Base-by-base conservation (phyloP, 1,284 basidiomycete species). In the Inonotus hispidus region DNA sequence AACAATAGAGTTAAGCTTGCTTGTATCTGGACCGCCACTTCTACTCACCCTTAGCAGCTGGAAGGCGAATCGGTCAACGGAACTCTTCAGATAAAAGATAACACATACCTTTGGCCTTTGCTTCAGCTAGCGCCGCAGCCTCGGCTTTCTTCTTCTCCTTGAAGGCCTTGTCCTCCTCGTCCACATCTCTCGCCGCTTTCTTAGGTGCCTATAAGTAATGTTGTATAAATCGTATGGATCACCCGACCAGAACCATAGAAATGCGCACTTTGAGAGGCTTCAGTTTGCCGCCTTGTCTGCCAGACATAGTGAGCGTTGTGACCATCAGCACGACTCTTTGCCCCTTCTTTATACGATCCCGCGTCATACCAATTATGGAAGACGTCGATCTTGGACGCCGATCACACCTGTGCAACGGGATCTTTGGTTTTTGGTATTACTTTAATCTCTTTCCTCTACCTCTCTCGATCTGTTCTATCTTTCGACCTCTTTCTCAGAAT, bases 211-310 rank as follows among this genome's bases (percentile, higher is more conserved):
- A 64, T 41, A n/a, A 39, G 35, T 21, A 55, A 7, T 25, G 47
- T 7, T 7, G 38, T 19, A 57, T 37, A n/a, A 41, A 47, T 4
- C n/a, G 2, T 32, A 47, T 7, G 6, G 13, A 16, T 27, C n/a
- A 52, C 21, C 3, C 35, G 27, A 38, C 16, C 4, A 5, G 57
- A 21, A 19, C 45, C 21, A 10, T 38, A 1, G 50, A 32, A 25
- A 56, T 58, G 41, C 64, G 53, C 56, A 81, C 85, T 82, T 87
- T 87, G 53, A 87, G 75, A 61, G 90, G 90, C 80, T 92, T 92
- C 57, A 86, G 71, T 75, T 92, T 92, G 70, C 89, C 89, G 64
- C 87, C 90, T 77, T 90, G 85, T 75, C 89, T 82, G 70, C 79
- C 76, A 49, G 87, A 81, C 88, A 90, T 90, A 63, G 63, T 64